Evolutionary conservation across 768 basidiomycete genomes (phyloP).

Genomic region (Goffeauzyma gilvescens): DNA sequence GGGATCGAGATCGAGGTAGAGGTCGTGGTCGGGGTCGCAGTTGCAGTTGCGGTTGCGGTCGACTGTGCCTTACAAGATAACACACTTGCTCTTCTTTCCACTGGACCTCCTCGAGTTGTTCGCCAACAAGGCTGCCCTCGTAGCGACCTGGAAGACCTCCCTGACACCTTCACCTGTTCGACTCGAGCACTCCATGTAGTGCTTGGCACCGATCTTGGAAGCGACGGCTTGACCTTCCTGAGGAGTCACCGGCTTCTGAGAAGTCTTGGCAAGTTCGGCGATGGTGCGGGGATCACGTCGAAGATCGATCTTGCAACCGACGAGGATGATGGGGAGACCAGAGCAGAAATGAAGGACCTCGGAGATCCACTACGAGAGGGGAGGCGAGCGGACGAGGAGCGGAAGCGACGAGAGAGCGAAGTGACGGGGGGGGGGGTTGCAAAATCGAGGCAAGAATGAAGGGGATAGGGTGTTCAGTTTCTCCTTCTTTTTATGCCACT

Average conservation of each 20-base stretch:
- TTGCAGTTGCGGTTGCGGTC: too few relatives aligned
- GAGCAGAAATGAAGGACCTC: constrained; percentile 97
- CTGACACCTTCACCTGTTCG: constrained; percentile 90
- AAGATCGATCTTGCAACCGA: constrained; percentile 98
- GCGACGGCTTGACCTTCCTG: constrained; percentile 75
- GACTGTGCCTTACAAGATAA: too few relatives aligned
- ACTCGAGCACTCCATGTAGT: constrained; percentile 95
- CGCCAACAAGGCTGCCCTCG: too few relatives aligned
- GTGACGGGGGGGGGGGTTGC: too few relatives aligned
- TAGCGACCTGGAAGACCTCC: constrained; percentile 96
- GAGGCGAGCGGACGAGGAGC: constrained; percentile 1
- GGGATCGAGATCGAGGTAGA: too few relatives aligned
- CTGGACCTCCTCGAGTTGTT: too few relatives aligned
- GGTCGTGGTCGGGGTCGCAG: too few relatives aligned
- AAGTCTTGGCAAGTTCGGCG: constrained; percentile 82
- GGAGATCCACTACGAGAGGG: constrained; percentile 64
- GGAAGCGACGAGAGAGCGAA: neutral
- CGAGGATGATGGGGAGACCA: constrained; percentile 83
- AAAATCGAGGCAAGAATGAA: too few relatives aligned
- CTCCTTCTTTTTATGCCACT: too few relatives aligned
- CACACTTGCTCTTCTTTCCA: too few relatives aligned
- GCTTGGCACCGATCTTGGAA: constrained; percentile 88
- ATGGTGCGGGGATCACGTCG: constrained; percentile 80
- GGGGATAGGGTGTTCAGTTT: too few relatives aligned
- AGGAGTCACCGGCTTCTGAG: constrained; percentile 50